These are phyloP conservation scores for Agaricales sp. DNA, from an alignment of 1,284 basidiomycete species.

Conservation along the genomic window DNA sequence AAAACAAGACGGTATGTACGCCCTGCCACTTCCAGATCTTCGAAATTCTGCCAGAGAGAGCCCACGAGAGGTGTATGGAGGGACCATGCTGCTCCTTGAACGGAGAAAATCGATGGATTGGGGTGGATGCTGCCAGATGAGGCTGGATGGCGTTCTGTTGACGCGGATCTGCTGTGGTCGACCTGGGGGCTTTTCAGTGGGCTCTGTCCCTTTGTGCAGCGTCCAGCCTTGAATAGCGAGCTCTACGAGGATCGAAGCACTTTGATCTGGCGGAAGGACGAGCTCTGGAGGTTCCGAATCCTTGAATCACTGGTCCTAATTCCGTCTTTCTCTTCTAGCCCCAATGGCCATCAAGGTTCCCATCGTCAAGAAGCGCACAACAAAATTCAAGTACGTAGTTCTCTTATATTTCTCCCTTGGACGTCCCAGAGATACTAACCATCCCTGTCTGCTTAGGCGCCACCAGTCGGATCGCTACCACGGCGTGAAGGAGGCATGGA, in stretches of 20 bases:
- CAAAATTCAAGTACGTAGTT: conserved; percentile 77
- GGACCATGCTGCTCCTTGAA: not conserved
- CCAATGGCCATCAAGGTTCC: conserved; percentile 52
- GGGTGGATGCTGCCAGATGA: not conserved
- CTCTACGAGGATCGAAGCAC: not conserved
- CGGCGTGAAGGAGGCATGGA: conserved; percentile 93
- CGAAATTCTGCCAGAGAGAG: not conserved
- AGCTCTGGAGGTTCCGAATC: not conserved
- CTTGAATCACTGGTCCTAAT: not conserved
- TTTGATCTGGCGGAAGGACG: not conserved
- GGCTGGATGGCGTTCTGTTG: not conserved
- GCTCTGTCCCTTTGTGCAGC: not conserved
- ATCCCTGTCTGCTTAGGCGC: conserved; percentile 43
- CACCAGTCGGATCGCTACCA: conserved; percentile 97
- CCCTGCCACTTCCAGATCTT: not conserved
- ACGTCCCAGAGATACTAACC: conserved; percentile 5
- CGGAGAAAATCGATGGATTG: not conserved
- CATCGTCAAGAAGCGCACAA: conserved; percentile 95
- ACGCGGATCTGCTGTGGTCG: not conserved
- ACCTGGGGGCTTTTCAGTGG: not conserved
- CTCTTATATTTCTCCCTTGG: conserved; percentile 8
- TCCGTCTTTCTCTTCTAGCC: not conserved
- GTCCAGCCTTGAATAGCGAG: not conserved
- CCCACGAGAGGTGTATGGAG: not conserved
- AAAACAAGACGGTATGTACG: not conserved